A percentile compares a stretch with the other conserved stretches of the same genome.
Conservation (phyloP, 805 yeast genomes). For the Metschnikowia lochheadii region DNA sequence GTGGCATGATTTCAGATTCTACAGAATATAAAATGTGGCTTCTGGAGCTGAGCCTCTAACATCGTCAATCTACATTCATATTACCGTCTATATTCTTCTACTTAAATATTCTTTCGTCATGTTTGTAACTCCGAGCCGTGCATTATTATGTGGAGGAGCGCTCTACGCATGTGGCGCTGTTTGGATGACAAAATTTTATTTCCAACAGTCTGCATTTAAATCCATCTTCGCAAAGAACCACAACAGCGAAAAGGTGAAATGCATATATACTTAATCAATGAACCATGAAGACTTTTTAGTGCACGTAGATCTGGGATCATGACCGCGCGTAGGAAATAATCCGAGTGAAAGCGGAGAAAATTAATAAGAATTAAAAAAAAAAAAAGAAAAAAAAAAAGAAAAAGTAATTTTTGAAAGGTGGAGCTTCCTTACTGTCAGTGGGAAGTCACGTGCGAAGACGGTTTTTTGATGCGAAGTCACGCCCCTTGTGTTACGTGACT, state of each 20-base stretch:
- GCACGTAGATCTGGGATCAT: no score
- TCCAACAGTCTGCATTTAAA: constrained; percentile 26
- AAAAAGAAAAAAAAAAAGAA: no score
- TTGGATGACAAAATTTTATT: constrained; percentile 33
- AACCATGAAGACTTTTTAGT: neutral
- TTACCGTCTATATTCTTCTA: neutral
- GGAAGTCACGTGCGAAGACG: neutral
- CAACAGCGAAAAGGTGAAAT: constrained; percentile 23
- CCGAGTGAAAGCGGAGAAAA: no score
- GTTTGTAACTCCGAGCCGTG: constrained; percentile 17
- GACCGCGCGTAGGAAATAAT: no score
- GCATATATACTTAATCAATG: constrained; percentile 17
- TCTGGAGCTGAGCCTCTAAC: no score
- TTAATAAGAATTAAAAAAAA: no score
- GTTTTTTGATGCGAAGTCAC: neutral
- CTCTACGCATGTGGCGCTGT: constrained; percentile 30
- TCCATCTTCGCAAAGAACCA: constrained; percentile 27
- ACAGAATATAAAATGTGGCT: no score
- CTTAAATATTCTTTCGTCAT: constrained; percentile 1
- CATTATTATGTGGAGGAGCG: constrained; percentile 30
- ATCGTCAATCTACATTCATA: no score
- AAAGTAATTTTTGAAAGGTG: no score
- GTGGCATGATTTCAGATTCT: neutral
- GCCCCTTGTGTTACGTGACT: neutral
- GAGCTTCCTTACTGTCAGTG: neutral